Conservation (phyloP, 176 grass and related monocot genomes). For the Microstegium vimineum region DNA sequence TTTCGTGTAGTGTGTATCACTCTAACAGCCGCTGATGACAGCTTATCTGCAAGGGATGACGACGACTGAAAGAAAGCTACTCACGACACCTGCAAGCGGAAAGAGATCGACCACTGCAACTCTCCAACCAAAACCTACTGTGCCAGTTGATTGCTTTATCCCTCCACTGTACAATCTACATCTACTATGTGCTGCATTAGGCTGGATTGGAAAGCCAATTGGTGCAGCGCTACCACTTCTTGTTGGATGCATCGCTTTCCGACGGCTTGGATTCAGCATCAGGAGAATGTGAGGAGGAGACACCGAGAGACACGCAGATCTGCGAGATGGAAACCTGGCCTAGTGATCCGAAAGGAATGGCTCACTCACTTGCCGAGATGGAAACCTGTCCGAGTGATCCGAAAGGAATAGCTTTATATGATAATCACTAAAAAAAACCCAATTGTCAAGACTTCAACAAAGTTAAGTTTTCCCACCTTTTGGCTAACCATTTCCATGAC, state of each 20-base stretch:
- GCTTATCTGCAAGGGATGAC: constrained; percentile 1
- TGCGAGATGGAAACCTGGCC: constrained; percentile 2
- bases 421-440: too few relatives aligned
- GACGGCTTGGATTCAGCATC: background rate
- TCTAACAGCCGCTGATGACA: background rate
- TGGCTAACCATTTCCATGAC: too few relatives aligned
- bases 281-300: background rate
- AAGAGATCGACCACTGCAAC: background rate
- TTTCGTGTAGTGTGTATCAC: background rate
- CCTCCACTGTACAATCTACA: background rate
- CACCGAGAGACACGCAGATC: background rate
- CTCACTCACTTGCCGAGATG: constrained; percentile 10
- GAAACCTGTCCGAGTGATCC: too few relatives aligned
- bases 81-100: background rate
- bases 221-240: too few relatives aligned
- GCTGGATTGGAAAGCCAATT: background rate
- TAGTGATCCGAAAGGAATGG: constrained; percentile 16
- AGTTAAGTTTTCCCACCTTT: too few relatives aligned
- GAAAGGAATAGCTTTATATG: too few relatives aligned
- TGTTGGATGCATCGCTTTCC: constrained; percentile 4
- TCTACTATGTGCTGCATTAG: too few relatives aligned
- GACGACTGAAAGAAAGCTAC: background rate
- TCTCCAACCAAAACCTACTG: background rate
- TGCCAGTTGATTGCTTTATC: background rate
- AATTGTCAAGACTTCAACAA: too few relatives aligned